A percentile compares a stretch with the other conserved stretches of the same genome.
These are phyloP conservation scores for Xylaria sp. DNA, from an alignment of 2,329 filamentous ascomycete species.

Conservation along the genomic window DNA sequence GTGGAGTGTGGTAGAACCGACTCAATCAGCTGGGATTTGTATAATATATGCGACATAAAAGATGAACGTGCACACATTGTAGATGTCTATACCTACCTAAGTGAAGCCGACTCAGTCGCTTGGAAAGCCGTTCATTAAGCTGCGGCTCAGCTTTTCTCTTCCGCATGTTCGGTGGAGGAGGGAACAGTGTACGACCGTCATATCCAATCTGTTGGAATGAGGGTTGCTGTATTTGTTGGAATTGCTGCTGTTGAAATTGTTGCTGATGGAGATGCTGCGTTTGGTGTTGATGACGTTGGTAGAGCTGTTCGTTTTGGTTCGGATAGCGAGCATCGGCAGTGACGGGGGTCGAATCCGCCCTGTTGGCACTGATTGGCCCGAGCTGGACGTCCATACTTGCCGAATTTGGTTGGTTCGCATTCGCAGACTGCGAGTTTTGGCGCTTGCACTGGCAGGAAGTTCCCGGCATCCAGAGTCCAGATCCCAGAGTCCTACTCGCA, in stretches of 20 bases:
- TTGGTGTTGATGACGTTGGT: conserved; percentile 8
- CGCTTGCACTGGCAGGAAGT: not conserved
- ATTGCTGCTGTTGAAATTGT: conserved; percentile 7
- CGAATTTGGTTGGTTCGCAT: not conserved
- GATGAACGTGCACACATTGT: not conserved
- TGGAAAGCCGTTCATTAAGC: conserved; percentile 70
- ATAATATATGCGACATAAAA: not conserved
- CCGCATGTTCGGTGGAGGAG: conserved; percentile 32
- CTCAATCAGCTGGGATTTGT: not conserved
- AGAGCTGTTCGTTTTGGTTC: conserved; percentile 13
- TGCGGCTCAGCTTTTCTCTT: conserved; percentile 58
- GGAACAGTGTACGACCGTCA: conserved; percentile 6
- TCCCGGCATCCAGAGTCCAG: not conserved
- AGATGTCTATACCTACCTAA: conserved; percentile 54
- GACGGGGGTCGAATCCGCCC: conserved; percentile 12
- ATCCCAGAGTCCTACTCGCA: not conserved
- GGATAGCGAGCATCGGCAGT: conserved; percentile 10
- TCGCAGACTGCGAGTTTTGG: not conserved
- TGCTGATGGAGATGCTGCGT: too few species aligned
- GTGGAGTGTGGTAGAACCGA: too few species aligned
- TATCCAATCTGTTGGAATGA: not conserved
- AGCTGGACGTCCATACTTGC: conserved; percentile 25
- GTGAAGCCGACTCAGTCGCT: conserved; percentile 76
- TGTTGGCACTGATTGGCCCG: conserved; percentile 20
- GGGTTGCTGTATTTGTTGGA: not conserved